These are phyloP conservation scores for Mollisia scopiformis DNA, from an alignment of 2,329 filamentous ascomycete species.

Conservation along the genomic window DNA sequence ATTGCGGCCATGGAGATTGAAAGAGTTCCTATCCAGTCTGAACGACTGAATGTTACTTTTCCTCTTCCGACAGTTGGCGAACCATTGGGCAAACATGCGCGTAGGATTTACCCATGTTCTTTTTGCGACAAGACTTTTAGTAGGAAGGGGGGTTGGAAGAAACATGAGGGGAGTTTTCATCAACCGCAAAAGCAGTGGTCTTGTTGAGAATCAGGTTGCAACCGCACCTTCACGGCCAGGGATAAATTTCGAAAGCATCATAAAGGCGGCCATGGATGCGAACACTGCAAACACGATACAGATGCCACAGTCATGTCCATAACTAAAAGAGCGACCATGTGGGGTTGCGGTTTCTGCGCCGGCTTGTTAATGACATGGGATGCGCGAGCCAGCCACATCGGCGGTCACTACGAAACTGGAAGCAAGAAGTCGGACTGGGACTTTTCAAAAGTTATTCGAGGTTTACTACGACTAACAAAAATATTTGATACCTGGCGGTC, in stretches of 20 bases:
- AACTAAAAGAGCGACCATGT: not conserved
- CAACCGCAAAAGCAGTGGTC: not conserved
- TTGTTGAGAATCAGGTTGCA: not conserved
- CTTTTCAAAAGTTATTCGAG: not conserved
- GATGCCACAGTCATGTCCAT: not conserved
- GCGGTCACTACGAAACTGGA: not conserved
- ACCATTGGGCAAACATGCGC: not conserved
- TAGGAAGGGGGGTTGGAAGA: conserved; percentile 1
- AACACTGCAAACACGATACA: not conserved
- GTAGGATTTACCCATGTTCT: not conserved
- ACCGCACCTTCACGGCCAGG: not conserved
- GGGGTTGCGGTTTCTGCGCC: not conserved
- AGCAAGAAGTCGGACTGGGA: not conserved
- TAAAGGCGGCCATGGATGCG: not conserved
- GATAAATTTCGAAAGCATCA: conserved; percentile 1
- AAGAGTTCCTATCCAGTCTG: not conserved
- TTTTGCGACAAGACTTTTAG: not conserved
- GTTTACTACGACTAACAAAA: not conserved
- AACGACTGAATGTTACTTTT: not conserved
- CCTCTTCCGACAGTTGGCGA: too few relatives aligned
- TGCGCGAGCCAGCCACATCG: not conserved
- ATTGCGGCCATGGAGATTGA: not conserved
- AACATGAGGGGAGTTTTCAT: not conserved
- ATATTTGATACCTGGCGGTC: not conserved
- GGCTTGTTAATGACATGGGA: not conserved